Conservation (phyloP, 2,329 filamentous ascomycete species). For the Chaetoscypha palmicola region DNA sequence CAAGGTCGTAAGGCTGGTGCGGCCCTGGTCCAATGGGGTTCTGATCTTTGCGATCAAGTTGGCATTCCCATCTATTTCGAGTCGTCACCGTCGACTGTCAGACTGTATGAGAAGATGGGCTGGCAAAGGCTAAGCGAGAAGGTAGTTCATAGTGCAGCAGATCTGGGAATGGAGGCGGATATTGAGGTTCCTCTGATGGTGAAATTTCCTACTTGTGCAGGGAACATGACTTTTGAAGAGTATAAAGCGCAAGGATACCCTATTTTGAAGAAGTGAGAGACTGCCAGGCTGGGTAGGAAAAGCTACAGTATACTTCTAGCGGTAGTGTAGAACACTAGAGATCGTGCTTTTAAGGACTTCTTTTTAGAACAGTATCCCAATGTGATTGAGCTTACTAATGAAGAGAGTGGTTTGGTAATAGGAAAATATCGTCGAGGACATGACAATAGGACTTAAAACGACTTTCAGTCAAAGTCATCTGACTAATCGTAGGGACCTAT, state of each 20-base stretch:
- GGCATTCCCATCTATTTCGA: constrained; percentile 1
- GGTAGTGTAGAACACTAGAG: too few relatives aligned
- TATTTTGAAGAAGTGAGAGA: neutral
- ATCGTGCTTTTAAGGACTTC: too few relatives aligned
- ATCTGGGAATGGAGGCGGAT: neutral
- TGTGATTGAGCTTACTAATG: too few relatives aligned
- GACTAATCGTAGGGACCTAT: too few relatives aligned
- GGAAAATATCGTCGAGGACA: too few relatives aligned
- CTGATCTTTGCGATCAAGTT: neutral
- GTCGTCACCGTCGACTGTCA: neutral
- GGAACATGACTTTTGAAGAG: constrained; percentile 1
- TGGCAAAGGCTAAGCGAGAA: constrained; percentile 1
- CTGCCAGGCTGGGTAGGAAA: neutral
- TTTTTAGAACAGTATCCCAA: too few relatives aligned
- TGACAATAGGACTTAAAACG: too few relatives aligned
- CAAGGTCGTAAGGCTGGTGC: constrained; percentile 3
- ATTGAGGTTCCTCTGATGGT: constrained; percentile 1
- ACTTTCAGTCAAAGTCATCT: too few relatives aligned
- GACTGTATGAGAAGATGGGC: constrained; percentile 3
- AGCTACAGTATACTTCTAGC: too few relatives aligned
- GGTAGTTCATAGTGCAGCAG: constrained; percentile 1
- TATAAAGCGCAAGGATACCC: constrained; percentile 2
- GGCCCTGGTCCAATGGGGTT: constrained; percentile 2
- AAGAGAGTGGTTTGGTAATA: too few relatives aligned
- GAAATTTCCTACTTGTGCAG: neutral